Base-by-base conservation (phyloP, 768 basidiomycete genomes). In the Chalciporus chontae region DNA sequence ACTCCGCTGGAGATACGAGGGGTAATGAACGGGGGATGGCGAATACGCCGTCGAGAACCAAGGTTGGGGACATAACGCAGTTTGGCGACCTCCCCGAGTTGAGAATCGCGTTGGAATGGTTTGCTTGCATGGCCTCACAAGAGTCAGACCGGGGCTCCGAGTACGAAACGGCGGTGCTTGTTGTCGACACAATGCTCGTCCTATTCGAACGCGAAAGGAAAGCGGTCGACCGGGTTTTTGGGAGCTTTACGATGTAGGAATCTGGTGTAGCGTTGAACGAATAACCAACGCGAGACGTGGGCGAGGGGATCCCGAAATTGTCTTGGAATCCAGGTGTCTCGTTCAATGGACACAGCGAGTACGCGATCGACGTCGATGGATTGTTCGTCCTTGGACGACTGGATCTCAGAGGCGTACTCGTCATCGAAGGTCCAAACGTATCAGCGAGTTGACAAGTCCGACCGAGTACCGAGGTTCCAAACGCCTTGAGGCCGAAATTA, bases 21-120 rank as follows among this genome's bases (percentile, higher is more conserved):
- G 7, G 0, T 1, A 34, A 10, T 1, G 24, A 6, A 9, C 13
- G 29, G 1, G 61, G 48, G 42, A 63, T 52, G 10, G 58, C 58
- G 4, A 62, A 62, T 18, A 62, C 49, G 6, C 61, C 61, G 2
- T 62, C 61, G 26, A 62, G 42, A 0, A 62, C 55, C 29, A 62
- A 8, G 0, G 52, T 52, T 3, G 60, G 60, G 19, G 60, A 50
- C 3, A 15, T 11, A 9, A 2, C 14, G 1, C 47, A 54, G 27
- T 18, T 44, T 6, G 40, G 44, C 13, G 19, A 15, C 2, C 48
- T 50, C 15, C 13, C 40, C n/a, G 34, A 36, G 18, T 38, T 40
- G 19, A 43, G 14, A n/a, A 21, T 4, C 15, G 45, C 8, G 17
- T 42, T 47, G 14, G 51, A 11, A 15, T 8, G 31, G 7, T 24